Evolutionary conservation across 257 asterid species (phyloP), one percentile per base, ranked within the genome.

Genomic region (Avicennia marina): DNA sequence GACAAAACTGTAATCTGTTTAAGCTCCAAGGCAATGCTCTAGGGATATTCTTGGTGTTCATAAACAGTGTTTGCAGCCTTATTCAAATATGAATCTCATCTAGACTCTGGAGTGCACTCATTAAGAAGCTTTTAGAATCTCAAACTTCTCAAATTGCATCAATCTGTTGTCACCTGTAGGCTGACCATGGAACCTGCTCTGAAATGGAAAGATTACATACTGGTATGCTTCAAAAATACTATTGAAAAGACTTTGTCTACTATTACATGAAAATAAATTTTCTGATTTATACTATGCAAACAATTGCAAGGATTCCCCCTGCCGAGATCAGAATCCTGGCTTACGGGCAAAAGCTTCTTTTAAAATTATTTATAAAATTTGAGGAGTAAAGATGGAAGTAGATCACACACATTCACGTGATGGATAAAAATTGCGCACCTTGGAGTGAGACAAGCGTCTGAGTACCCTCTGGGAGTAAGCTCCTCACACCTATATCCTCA

Each of bases 331-430:
- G 29, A 40, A 60, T 34, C 11, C 32, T n/a, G n/a, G n/a, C n/a
- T n/a, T n/a, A n/a, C 17, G 55, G 44, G 46, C 64, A 48, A 43
- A 48, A n/a, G 11, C 6, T 52, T 39, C 56, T 42, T 17, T 17
- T 22, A 42, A 55, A 52, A 49, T 11, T 12, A 34, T 32, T 29
- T 11, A 26, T 7, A 32, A 53, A 11, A 20, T 53, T 20, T 42
- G 46, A 51, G 51, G 38, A 20, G n/a, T n/a, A n/a, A n/a, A n/a
- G 4, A 29, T 44, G 21, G 42, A 51, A 11, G 6, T 24, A 42
- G 62, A 55, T 36, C 6, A 52, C 17, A 13, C n/a, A n/a, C n/a
- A n/a, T n/a, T n/a, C n/a, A n/a, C n/a, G n/a, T n/a, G n/a, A n/a
- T n/a, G n/a, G n/a, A n/a, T n/a, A n/a, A n/a, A n/a, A n/a, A n/a